Base-by-base conservation (phyloP, 805 yeast species). In the Myxozyma udenii region DNA sequence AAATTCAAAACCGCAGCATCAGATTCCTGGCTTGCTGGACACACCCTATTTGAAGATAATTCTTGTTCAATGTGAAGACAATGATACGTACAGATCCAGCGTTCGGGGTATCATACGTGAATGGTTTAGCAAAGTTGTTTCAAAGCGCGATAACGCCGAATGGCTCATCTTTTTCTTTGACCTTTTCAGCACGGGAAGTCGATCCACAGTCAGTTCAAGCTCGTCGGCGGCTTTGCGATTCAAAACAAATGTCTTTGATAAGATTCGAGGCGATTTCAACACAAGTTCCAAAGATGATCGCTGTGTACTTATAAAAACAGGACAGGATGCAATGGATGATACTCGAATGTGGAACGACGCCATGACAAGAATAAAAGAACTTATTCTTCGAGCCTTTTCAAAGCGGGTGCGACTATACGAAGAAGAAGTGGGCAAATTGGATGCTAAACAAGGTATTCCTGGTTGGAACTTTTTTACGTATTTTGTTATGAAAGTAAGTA, bases 51-150 rank as follows among this genome's bases (percentile, higher is more conserved):
- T 86, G 41, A 76, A 84, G 57, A 63, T 89, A 19, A 81, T 91
- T 72, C 78, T 90, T 50, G 74, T 91, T 5, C 77, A 77, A 49
- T 78, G 84, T 53, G 81, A 79, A 3, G 79, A 78, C 40, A 66
- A 84, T 18, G 98, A 91, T 14, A 79, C 79, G 1, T 91, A 91
- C 66, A 74, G 95, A 53, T 67, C 84, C 0, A 86, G 84, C 62
- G 88, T 85, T 0, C 77, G 98, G 36, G 95, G 95, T 1, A 71
- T 88, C 58, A 79, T 90, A 21, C 77, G 75, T 43, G 93, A 85
- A 59, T 93, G 98, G 98, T 71, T 86, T 23, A 72, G 37, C 58
- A 68, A 36, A 62, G 74, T 48, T 61, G 73, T 40, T 60, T 72
- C 57, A 60, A 45, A 52, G 50, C 70, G 64, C 45, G 78, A 49